These are phyloP conservation scores for Trypanosoma vivax DNA, from an alignment of 208 protist species.

Conservation along the genomic window DNA sequence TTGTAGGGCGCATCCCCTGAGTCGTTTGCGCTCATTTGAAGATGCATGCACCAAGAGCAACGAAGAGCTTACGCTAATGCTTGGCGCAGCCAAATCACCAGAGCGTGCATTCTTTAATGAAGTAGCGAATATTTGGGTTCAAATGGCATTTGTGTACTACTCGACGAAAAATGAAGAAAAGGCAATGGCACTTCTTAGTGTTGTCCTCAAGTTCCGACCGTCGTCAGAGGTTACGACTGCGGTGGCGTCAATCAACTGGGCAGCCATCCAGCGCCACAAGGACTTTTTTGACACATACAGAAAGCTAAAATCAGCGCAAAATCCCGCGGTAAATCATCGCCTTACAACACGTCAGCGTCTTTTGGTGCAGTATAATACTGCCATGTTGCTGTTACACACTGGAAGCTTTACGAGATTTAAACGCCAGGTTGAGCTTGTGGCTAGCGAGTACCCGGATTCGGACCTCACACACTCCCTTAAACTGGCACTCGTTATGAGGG, in stretches of 20 bases:
- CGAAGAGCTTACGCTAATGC: slow-evolving; percentile 22
- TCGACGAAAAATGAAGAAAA: slow-evolving; percentile 38
- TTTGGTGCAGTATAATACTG: slow-evolving; percentile 78
- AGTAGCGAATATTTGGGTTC: slow-evolving; percentile 70
- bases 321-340: slow-evolving; percentile 40
- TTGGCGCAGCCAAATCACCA: slow-evolving; percentile 22
- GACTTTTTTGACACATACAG: slow-evolving; percentile 74
- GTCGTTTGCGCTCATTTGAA: slow-evolving; percentile 35
- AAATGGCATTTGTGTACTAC: slow-evolving; percentile 70
- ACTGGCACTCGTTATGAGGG: slow-evolving; percentile 47
- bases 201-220: slow-evolving; percentile 52
- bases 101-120: slow-evolving; percentile 78
- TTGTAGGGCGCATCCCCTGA: slow-evolving; percentile 35
- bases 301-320: slow-evolving; percentile 58
- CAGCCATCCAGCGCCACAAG: slow-evolving; percentile 47
- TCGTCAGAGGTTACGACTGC: slow-evolving; percentile 51
- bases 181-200: slow-evolving; percentile 31
- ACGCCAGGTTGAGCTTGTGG: slow-evolving; percentile 57
- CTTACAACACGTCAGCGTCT: slow-evolving; percentile 65
- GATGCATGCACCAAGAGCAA: slow-evolving; percentile 33
- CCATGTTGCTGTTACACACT: slow-evolving; percentile 63
- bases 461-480: slow-evolving; percentile 63
- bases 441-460: slow-evolving; percentile 45
- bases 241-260: slow-evolving; percentile 65
- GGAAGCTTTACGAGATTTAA: slow-evolving; percentile 48